These are phyloP conservation scores for Haplosporangium sp. DNA, from an alignment of 371 early-diverging fungal genomes.

Conservation along the genomic window DNA sequence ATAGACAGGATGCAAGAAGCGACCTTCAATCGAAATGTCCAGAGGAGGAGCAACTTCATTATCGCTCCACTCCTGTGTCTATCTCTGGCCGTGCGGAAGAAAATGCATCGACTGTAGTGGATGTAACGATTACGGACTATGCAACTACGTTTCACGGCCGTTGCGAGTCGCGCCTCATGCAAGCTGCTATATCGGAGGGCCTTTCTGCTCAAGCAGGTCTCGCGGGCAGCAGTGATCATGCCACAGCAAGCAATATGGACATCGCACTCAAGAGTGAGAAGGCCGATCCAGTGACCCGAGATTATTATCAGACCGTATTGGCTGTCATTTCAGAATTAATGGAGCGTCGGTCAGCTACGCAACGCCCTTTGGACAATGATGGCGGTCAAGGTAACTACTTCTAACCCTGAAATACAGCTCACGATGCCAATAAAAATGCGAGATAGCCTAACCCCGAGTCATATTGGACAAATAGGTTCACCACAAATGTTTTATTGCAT, in stretches of 20 bases:
- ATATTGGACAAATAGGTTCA: neutral
- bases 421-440: neutral
- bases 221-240: neutral
- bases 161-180: conserved; percentile 17
- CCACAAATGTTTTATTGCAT: conserved; percentile 20
- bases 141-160: conserved; percentile 9
- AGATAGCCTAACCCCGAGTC: neutral
- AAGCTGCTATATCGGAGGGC: conserved; percentile 2
- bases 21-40: neutral
- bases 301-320: conserved; percentile 20
- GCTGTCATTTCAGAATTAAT: conserved; percentile 6
- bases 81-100: neutral
- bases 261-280: neutral
- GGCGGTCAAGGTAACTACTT: neutral
- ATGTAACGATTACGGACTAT: conserved; percentile 29
- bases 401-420: neutral
- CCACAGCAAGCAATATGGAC: conserved; percentile 10
- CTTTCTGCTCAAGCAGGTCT: neutral
- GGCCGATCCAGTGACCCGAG: conserved; percentile 11
- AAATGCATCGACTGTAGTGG: conserved; percentile 4
- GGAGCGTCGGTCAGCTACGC: neutral
- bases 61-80: conserved; percentile 13
- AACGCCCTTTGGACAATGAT: neutral
- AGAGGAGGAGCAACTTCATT: conserved; percentile 18
- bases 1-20: neutral